These are phyloP conservation scores for Chalciporus piperatus DNA, from an alignment of 768 basidiomycete species.

Conservation along the genomic window DNA sequence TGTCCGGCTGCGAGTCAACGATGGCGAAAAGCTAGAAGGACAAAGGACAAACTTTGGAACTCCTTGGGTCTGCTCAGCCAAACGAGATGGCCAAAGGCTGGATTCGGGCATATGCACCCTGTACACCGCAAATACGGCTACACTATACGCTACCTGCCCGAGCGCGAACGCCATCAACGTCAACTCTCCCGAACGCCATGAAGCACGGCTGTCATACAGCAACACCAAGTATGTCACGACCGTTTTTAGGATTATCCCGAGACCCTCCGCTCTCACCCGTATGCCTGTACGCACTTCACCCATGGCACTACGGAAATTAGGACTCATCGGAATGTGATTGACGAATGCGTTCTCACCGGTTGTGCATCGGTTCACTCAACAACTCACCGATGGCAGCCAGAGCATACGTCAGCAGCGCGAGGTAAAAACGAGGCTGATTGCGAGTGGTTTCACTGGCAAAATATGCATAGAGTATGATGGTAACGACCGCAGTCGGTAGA, in stretches of 20 bases:
- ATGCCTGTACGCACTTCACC: constrained; percentile 61
- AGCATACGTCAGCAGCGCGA: constrained; percentile 68
- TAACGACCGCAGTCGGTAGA: constrained; percentile 55
- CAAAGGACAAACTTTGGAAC: constrained; percentile 17
- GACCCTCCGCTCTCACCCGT: constrained; percentile 84
- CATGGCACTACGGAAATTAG: constrained; percentile 55
- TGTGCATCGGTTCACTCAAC: constrained; percentile 79
- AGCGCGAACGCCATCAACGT: constrained; percentile 81
- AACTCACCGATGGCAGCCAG: constrained; percentile 76
- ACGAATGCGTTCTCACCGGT: constrained; percentile 44
- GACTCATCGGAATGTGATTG: neutral
- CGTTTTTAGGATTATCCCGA: constrained; percentile 74
- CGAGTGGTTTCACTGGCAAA: constrained; percentile 53
- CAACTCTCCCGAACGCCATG: constrained; percentile 36
- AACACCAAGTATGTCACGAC: constrained; percentile 68
- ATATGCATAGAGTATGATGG: constrained; percentile 51
- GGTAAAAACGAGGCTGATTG: constrained; percentile 61
- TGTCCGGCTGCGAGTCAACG: neutral
- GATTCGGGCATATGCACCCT: constrained; percentile 37
- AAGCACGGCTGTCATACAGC: constrained; percentile 41
- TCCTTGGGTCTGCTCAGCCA: constrained; percentile 18
- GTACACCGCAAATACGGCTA: constrained; percentile 57
- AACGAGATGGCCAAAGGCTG: constrained; percentile 32
- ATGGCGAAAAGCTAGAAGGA: neutral
- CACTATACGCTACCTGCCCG: constrained; percentile 78